Evolutionary conservation across 2,329 filamentous ascomycete species (phyloP).

Genomic region (Colletotrichum coccodes): DNA sequence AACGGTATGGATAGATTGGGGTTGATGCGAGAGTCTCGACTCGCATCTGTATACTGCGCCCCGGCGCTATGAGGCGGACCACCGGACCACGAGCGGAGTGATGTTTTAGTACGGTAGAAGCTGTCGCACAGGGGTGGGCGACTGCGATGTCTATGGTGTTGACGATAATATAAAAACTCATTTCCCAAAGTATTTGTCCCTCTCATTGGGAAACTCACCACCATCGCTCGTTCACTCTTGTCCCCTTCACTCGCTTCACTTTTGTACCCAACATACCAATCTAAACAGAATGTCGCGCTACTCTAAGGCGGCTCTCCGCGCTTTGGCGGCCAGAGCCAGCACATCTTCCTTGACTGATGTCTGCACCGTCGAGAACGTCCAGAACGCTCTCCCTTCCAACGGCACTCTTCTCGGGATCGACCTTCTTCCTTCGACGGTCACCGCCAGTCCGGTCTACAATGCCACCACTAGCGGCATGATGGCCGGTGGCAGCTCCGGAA

Average conservation of each 20-base stretch:
- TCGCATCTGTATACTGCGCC: slow-evolving; percentile 5
- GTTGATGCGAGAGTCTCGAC: slow-evolving; percentile 5
- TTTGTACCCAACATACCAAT: not conserved
- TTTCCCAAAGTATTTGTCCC: not conserved
- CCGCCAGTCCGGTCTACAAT: slow-evolving; percentile 15
- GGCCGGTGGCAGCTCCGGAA: slow-evolving; percentile 44
- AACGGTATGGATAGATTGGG: not conserved
- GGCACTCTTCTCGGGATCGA: slow-evolving; percentile 40
- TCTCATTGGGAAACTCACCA: not conserved
- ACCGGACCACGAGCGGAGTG: not conserved
- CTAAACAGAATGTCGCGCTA: slow-evolving; percentile 1
- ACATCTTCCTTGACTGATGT: slow-evolving; percentile 35
- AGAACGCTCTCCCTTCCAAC: slow-evolving; percentile 36
- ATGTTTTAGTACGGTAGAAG: not conserved
- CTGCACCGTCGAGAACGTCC: slow-evolving; percentile 36
- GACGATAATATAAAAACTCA: not conserved
- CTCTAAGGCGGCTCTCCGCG: slow-evolving; percentile 8
- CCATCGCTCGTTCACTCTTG: not conserved
- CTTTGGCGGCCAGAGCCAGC: slow-evolving; percentile 26
- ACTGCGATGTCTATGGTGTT: not conserved
- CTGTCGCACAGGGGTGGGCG: too few species aligned
- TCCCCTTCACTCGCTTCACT: not conserved
- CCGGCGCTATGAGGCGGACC: slow-evolving; percentile 22
- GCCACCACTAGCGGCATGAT: slow-evolving; percentile 38
- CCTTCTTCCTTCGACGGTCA: slow-evolving; percentile 34